phyloP scores from a whole-genome alignment of 2,329 filamentous ascomycete species.

The Aureobasidium sp. region DNA sequence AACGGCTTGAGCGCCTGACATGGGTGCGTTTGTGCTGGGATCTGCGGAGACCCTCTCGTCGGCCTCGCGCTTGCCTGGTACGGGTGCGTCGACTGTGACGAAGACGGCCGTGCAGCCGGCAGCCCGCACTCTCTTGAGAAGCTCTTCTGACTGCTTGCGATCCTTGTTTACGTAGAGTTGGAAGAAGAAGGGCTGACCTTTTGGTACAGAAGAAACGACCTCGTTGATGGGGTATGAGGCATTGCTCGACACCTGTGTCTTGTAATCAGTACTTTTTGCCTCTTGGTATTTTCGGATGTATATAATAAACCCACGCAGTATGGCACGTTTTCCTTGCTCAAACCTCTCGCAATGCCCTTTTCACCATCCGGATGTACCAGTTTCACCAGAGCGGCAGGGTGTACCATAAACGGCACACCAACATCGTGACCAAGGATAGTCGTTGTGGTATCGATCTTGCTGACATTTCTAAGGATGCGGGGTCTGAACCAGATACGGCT shows the following conservation, averaged over 20 bases:
- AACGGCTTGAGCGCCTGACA: constrained; percentile 43
- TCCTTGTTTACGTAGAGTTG: constrained; percentile 57
- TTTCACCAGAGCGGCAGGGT: constrained; percentile 32
- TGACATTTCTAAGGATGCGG: constrained; percentile 37
- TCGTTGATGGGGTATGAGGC: constrained; percentile 28
- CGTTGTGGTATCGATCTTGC: constrained; percentile 25
- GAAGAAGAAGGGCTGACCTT: constrained; percentile 43
- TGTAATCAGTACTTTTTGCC: background rate
- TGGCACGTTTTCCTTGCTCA: constrained; percentile 23
- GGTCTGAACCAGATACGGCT: constrained; percentile 42
- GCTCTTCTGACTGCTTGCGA: constrained; percentile 42
- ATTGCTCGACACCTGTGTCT: constrained; percentile 24
- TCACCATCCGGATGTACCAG: constrained; percentile 34
- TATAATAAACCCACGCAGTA: constrained; percentile 23
- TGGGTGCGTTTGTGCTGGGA: constrained; percentile 41
- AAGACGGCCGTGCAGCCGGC: constrained; percentile 48
- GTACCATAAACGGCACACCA: constrained; percentile 32
- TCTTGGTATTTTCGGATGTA: background rate
- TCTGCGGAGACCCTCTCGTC: constrained; percentile 43
- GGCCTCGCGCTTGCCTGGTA: constrained; percentile 49
- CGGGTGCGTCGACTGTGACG: constrained; percentile 52
- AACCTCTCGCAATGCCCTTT: constrained; percentile 29
- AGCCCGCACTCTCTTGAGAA: constrained; percentile 42
- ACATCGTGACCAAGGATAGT: constrained; percentile 29
- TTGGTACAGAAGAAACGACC: constrained; percentile 22